Percentiles rank a stretch among this genome's conserved stretches.
These are phyloP conservation scores for Hyparrhenia diplandra DNA, from an alignment of 176 grass and related monocot species.

Conservation along the genomic window DNA sequence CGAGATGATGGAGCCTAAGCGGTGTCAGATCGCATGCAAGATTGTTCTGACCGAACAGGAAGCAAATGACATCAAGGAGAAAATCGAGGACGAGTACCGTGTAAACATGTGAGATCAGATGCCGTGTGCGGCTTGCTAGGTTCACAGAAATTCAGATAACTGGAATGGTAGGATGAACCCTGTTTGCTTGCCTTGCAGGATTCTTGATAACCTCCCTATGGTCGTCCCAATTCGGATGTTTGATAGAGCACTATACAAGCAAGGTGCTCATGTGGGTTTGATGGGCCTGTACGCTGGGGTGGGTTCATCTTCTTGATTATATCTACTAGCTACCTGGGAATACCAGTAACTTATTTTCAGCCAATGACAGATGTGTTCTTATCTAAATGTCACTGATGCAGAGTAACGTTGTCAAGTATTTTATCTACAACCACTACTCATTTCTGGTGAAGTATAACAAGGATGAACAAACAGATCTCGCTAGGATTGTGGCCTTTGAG, in stretches of 20 bases:
- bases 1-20: slow-evolving; percentile 71
- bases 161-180: background rate
- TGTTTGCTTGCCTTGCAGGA: slow-evolving; percentile 42
- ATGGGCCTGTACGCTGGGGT: slow-evolving; percentile 55
- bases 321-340: background rate
- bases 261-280: slow-evolving; percentile 61
- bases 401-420: slow-evolving; percentile 70
- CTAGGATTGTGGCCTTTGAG: slow-evolving; percentile 54
- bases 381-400: slow-evolving; percentile 38
- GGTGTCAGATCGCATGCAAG: slow-evolving; percentile 75
- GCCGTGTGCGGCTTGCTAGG: background rate
- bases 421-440: slow-evolving; percentile 72
- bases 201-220: slow-evolving; percentile 85
- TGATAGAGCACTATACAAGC: slow-evolving; percentile 57
- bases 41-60: slow-evolving; percentile 41
- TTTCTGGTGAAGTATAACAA: slow-evolving; percentile 79
- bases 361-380: background rate
- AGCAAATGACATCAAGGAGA: slow-evolving; percentile 63
- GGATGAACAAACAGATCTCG: slow-evolving; percentile 48
- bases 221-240: slow-evolving; percentile 47
- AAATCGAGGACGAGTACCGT: slow-evolving; percentile 75
- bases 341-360: background rate
- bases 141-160: background rate
- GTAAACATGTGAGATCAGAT: slow-evolving; percentile 82
- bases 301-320: slow-evolving; percentile 17